Evolutionary conservation across 1,139 yeast species (phyloP), one percentile per base, ranked within the genome.

Genomic region (Insectozyma bohioensis): DNA sequence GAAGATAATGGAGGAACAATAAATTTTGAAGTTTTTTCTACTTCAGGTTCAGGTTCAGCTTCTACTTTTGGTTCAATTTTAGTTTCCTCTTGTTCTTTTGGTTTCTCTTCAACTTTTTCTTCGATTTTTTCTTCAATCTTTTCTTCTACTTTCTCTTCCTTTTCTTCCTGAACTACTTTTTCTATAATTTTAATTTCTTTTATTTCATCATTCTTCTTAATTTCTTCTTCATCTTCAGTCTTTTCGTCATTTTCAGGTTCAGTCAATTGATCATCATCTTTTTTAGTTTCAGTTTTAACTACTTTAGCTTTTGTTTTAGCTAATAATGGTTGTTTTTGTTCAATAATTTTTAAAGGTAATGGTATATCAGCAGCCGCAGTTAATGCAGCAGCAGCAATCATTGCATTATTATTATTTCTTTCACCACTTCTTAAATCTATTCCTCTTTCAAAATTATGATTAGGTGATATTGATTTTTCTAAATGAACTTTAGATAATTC

Each of bases 341-440:
- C 30, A 4, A 20, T 19, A n/a, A 26, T 28, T 24, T 43, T 43
- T 25, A 76, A 55, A 0, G 84, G 84, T 22, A 80, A 49, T 1
- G 85, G 85, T 5, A 74, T 69, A 30, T 78, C 84, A 5, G 85
- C 85, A 1, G 85, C 86, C 0, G 81, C 85, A 1, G 85, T 85
- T 32, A 79, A 61, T 0, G 85, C 85, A 7, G 85, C 85, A 2
- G 85, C 85, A 0, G 85, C 86, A 16, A 79, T 78, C 39, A 69
- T 67, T 1, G 82, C 84, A 47, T 77, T 78, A 39, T 62, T 58
- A 21, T 50, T 60, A 36, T 58, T 62, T 31, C 71, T 39, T 40
- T 59, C 61, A 2, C 68, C 66, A 5, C 61, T 56, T 28, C 58
- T 63, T 25, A 56, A 48, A 43, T 63, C 63, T 17, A 63, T 63